Base-by-base conservation (phyloP, 2,329 filamentous ascomycete genomes). In the Clarireedia homoeocarpa region DNA sequence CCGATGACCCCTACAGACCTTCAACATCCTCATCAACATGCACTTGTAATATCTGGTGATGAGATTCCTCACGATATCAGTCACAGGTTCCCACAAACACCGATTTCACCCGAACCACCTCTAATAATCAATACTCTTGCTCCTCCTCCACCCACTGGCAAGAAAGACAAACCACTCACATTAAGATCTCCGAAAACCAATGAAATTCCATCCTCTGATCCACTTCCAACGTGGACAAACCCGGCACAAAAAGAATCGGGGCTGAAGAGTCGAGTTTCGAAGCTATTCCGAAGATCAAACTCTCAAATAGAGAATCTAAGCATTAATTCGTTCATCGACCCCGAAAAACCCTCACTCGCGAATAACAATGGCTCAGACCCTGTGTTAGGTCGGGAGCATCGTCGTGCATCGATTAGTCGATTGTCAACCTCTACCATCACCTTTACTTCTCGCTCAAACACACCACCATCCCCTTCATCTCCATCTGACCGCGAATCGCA, bases 1-100 rank as follows among this genome's bases (percentile, higher is more conserved):
- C 82, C 82, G 46, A 73, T 82, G 57, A 85, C 82, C 23, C 83
- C 82, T 48, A 77, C 81, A 58, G 84, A 81, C 64, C 74, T 73
- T 63, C 75, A 77, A 59, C 76, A 79, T 64, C 82, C 80, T 48
- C 76, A 77, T 57, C 78, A 81, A 61, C 48, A 50, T 24, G 81
- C 83, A 59, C 72, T 72, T 46, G 40, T 53, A 45, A 59, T 53
- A 30, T 59, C 60, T 49, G 56, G 50, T 24, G 10, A 51, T 9
- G 24, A 45, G n/a, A 55, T 50, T 36, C 26, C 36, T n/a, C 40
- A 58, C 15, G 42, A 59, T 20, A 34, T 40, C 38, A 40, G 24
- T 30, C 52, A 57, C 23, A 49, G 39, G 12, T 42, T 56, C 23
- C n/a, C 10, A n/a, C 45, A 46, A 34, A 39, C 44, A 15, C 5